Percentiles rank a stretch among this genome's conserved stretches.
phyloP scores from a whole-genome alignment of 2,329 filamentous ascomycete species.

The Colletotrichum sp. region DNA sequence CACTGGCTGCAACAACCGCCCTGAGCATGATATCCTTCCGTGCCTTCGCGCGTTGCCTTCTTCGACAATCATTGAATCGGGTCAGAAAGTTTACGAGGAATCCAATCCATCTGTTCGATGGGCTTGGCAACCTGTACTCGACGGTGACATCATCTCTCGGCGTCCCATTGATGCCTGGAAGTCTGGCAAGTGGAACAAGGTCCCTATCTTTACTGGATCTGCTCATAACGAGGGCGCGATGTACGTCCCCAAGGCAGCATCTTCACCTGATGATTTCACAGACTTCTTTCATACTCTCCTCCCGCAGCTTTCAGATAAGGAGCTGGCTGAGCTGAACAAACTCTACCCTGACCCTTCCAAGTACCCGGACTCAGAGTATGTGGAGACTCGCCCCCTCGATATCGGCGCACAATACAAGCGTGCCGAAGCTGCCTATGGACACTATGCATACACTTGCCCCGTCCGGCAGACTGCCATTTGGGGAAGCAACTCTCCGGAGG shows the following conservation, averaged over 20 bases:
- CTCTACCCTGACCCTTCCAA: conserved; percentile 39
- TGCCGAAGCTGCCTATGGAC: conserved; percentile 57
- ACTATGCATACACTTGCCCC: conserved; percentile 59
- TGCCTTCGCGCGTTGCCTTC: conserved; percentile 29
- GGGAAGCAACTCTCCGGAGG: conserved; percentile 9
- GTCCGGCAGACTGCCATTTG: conserved; percentile 52
- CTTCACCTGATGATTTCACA: conserved; percentile 24
- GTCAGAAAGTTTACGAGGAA: conserved; percentile 30
- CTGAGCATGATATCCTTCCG: conserved; percentile 25
- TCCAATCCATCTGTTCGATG: conserved; percentile 34
- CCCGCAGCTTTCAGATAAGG: conserved; percentile 30
- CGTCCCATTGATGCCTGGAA: conserved; percentile 34
- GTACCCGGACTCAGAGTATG: conserved; percentile 36
- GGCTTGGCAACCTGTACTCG: conserved; percentile 37
- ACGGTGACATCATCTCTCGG: conserved; percentile 32
- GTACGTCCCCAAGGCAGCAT: conserved; percentile 26
- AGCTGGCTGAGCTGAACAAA: conserved; percentile 29
- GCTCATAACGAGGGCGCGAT: conserved; percentile 34
- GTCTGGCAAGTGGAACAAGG: conserved; percentile 34
- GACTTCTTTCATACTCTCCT: conserved; percentile 31
- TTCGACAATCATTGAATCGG: conserved; percentile 28
- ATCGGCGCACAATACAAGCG: conserved; percentile 59
- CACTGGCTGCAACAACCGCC: conserved; percentile 26
- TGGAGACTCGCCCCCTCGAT: conserved; percentile 36
- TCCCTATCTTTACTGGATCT: conserved; percentile 34